Percentiles rank a stretch among this genome's conserved stretches.
Evolutionary conservation across 306 rosid genomes (phyloP).

Genomic region (Dicorynia guianensis): DNA sequence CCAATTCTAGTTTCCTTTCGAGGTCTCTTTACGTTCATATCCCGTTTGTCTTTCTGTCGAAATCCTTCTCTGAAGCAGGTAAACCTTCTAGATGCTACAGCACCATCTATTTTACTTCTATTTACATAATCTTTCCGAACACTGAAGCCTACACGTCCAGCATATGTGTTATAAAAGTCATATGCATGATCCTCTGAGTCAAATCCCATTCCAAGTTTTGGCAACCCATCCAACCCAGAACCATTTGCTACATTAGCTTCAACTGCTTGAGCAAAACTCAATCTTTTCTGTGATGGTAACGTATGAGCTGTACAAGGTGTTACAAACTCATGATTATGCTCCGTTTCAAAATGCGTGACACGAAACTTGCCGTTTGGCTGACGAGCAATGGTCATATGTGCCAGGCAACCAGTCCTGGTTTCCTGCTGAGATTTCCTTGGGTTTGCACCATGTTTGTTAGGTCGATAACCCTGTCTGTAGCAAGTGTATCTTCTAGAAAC

Average conservation of each 20-base stretch:
- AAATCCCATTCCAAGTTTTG: conserved; percentile 70
- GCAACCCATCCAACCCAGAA: conserved; percentile 56
- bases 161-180: conserved; percentile 66
- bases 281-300: conserved; percentile 67
- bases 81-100: conserved; percentile 66
- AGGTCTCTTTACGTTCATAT: conserved; percentile 56
- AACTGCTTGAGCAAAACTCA: conserved; percentile 64
- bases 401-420: conserved; percentile 76
- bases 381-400: conserved; percentile 73
- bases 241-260: conserved; percentile 48
- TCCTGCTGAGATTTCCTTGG: conserved; percentile 51
- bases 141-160: conserved; percentile 67
- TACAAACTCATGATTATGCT: conserved; percentile 68
- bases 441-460: conserved; percentile 39
- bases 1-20: conserved; percentile 74
- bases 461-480: conserved; percentile 65
- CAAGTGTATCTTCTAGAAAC: conserved; percentile 74
- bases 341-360: conserved; percentile 56
- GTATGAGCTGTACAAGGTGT: conserved; percentile 51
- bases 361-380: conserved; percentile 62
- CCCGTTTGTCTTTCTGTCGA: conserved; percentile 62
- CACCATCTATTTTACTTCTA: conserved; percentile 73
- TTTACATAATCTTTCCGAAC: conserved; percentile 75
- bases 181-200: conserved; percentile 65
- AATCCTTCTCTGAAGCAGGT: conserved; percentile 79